Conservation (phyloP, 2,329 filamentous ascomycete genomes). For the Diaporthe citrichinensis region DNA sequence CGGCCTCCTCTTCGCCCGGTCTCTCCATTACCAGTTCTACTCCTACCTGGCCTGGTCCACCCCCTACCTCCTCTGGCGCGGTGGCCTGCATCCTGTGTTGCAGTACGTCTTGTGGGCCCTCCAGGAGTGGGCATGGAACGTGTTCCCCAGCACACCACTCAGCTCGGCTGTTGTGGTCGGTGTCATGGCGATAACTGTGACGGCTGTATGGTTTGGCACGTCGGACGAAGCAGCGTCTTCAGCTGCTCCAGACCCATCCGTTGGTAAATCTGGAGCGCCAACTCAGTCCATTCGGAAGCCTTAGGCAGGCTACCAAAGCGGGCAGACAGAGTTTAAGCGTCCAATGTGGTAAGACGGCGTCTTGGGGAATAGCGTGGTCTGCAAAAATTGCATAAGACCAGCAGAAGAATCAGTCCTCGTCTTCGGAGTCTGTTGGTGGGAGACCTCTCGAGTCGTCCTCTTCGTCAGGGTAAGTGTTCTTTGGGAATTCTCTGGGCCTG, state of each 20-base stretch:
- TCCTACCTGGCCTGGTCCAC: slow-evolving; percentile 91
- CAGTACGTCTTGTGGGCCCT: slow-evolving; percentile 79
- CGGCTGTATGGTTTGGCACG: slow-evolving; percentile 72
- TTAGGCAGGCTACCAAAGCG: slow-evolving; percentile 39
- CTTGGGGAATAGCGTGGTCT: background rate
- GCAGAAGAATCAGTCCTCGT: slow-evolving; percentile 60
- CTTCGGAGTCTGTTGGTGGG: slow-evolving; percentile 85
- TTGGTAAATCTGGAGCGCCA: background rate
- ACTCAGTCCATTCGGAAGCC: slow-evolving; percentile 5
- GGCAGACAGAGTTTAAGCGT: slow-evolving; percentile 28
- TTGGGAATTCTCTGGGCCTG: slow-evolving; percentile 86
- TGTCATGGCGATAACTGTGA: slow-evolving; percentile 77
- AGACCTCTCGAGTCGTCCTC: slow-evolving; percentile 87
- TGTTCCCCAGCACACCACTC: slow-evolving; percentile 81
- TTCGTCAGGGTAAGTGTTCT: slow-evolving; percentile 74
- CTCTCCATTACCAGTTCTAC: slow-evolving; percentile 96
- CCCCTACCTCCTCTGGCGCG: slow-evolving; percentile 88
- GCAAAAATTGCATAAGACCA: background rate
- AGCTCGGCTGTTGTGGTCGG: slow-evolving; percentile 77
- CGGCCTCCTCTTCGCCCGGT: slow-evolving; percentile 88
- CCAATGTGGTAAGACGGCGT: slow-evolving; percentile 4
- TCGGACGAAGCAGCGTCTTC: slow-evolving; percentile 51
- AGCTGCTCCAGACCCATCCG: background rate
- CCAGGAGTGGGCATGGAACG: slow-evolving; percentile 96
- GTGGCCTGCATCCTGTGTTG: slow-evolving; percentile 75